These are phyloP conservation scores for Nicotiana knightiana DNA, from an alignment of 257 asterid genomes.

Conservation along the genomic window DNA sequence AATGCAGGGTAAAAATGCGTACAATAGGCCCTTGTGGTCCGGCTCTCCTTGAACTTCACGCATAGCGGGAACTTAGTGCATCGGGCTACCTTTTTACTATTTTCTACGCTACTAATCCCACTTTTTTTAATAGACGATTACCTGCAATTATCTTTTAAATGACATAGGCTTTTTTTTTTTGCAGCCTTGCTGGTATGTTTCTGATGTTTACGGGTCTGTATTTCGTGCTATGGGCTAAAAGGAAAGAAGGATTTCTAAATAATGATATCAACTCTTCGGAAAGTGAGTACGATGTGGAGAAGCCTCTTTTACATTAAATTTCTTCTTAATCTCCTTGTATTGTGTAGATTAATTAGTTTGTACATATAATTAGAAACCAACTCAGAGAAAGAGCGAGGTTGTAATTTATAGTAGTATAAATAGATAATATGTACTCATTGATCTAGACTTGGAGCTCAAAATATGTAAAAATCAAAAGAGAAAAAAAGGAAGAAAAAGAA, in stretches of 20 bases:
- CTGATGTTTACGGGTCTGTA: conserved; percentile 83
- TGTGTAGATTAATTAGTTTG: background rate
- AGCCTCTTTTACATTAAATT: conserved; percentile 62
- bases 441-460: background rate
- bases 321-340: background rate
- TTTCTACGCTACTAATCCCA: background rate
- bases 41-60: no score
- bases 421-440: background rate
- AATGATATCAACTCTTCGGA: conserved; percentile 13
- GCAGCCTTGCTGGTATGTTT: conserved; percentile 77
- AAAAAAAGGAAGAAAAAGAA: background rate
- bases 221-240: conserved; percentile 83
- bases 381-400: background rate
- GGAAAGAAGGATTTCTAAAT: conserved; percentile 38
- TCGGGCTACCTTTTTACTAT: no score
- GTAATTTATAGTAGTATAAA: background rate
- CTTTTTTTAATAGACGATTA: background rate
- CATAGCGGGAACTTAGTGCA: no score
- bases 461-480: background rate
- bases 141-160: background rate
- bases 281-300: conserved; percentile 53
- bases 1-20: no score
- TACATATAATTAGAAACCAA: background rate
- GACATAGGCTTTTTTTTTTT: background rate
- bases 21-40: no score